Evolutionary conservation across 148 eudicot genomes (phyloP).

Genomic region (Salicornia ramosissima): DNA sequence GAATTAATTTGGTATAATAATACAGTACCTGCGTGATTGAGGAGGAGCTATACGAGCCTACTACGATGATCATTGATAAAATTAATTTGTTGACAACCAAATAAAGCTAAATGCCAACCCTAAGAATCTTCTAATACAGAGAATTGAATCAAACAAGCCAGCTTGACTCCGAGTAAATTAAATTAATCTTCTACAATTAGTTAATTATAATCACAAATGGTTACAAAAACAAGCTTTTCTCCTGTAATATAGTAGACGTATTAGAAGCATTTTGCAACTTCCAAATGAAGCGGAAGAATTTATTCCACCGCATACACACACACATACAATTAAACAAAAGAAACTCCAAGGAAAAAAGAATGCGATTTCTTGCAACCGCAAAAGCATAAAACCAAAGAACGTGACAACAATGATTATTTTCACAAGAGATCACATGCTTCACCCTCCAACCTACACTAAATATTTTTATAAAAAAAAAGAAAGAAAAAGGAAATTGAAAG

Average conservation of each 20-base stretch:
- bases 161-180: neutral
- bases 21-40: too few relatives aligned
- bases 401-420: conserved; percentile 32
- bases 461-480: neutral
- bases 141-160: conserved; percentile 1
- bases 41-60: too few relatives aligned
- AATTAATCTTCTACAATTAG: neutral
- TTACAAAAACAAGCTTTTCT: conserved; percentile 13
- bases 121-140: conserved; percentile 25
- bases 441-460: neutral
- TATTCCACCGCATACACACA: neutral
- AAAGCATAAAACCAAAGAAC: conserved; percentile 28
- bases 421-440: conserved; percentile 31
- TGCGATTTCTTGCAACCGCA: conserved; percentile 2
- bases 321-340: too few relatives aligned
- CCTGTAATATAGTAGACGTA: neutral
- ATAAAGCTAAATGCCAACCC: conserved; percentile 20
- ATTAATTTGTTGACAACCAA: conserved; percentile 10
- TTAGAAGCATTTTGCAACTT: conserved; percentile 3
- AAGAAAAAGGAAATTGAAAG: conserved; percentile 4
- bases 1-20: too few relatives aligned
- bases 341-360: neutral
- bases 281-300: conserved; percentile 3
- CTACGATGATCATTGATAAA: neutral
- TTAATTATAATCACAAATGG: conserved; percentile 9